Conservation (phyloP, 768 basidiomycete species). For the Lanmaoa pseudosensibilis region DNA sequence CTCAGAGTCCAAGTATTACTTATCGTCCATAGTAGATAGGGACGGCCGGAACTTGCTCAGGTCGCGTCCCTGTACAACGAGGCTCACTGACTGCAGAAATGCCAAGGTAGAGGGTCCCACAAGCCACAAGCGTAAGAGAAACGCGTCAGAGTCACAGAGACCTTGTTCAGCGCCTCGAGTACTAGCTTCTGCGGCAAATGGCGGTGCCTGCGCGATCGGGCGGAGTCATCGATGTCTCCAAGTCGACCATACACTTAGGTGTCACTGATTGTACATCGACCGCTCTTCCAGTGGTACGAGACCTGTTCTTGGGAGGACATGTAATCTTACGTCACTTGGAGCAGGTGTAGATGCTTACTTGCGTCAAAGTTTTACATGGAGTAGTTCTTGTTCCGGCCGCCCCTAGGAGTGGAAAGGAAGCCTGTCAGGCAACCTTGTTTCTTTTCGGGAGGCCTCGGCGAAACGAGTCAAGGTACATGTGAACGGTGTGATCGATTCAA, state of each 20-base stretch:
- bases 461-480: slow-evolving; percentile 8
- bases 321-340: slow-evolving; percentile 3
- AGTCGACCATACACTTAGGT: too few species aligned
- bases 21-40: too few species aligned
- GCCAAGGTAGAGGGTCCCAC: neutral
- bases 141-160: neutral
- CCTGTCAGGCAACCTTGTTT: slow-evolving; percentile 1
- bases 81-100: slow-evolving; percentile 2
- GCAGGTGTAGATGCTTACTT: neutral
- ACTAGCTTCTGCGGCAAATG: too few species aligned
- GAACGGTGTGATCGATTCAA: too few species aligned
- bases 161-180: neutral
- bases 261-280: too few species aligned
- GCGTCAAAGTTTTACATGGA: neutral
- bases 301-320: too few species aligned
- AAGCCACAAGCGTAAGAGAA: neutral
- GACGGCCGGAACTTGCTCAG: neutral
- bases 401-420: neutral
- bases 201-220: too few species aligned
- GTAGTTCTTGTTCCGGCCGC: slow-evolving; percentile 19
- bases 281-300: too few species aligned
- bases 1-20: neutral
- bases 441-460: slow-evolving; percentile 9
- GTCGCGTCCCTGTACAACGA: neutral
- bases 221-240: too few species aligned